A percentile compares a stretch with the other conserved stretches of the same genome.
Evolutionary conservation across 2,329 filamentous ascomycete species (phyloP).

Genomic region (Fusarium palustre): DNA sequence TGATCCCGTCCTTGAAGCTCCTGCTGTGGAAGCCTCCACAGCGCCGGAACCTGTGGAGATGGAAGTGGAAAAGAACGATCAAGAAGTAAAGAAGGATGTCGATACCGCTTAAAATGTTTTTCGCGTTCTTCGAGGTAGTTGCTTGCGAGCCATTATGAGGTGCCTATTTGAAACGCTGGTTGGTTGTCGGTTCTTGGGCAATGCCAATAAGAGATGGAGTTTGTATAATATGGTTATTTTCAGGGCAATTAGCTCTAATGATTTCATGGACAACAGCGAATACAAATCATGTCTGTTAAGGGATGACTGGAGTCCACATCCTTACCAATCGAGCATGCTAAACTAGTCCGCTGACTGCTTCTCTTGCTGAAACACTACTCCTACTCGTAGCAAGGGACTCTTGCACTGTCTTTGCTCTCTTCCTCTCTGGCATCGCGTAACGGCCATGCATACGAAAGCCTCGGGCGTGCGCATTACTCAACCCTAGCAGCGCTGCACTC

Average conservation of each 20-base stretch:
- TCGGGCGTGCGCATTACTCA: slow-evolving; percentile 64
- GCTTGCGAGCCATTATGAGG: neutral
- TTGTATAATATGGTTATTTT: slow-evolving; percentile 31
- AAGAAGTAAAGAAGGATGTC: slow-evolving; percentile 14
- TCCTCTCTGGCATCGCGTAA: slow-evolving; percentile 50
- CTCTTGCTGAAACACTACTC: slow-evolving; percentile 1
- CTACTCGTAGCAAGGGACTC: neutral
- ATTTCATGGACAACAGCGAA: slow-evolving; percentile 27
- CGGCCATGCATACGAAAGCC: slow-evolving; percentile 65
- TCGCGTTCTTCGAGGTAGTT: neutral
- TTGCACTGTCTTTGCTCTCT: neutral
- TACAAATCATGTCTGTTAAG: slow-evolving; percentile 7
- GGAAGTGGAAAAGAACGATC: slow-evolving; percentile 24
- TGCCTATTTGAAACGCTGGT: no score
- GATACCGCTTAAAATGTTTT: neutral
- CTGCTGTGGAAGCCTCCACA: neutral
- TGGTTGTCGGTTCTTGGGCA: neutral
- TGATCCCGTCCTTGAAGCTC: slow-evolving; percentile 27
- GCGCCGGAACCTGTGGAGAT: slow-evolving; percentile 3
- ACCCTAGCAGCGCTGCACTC: slow-evolving; percentile 64
- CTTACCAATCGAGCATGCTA: neutral
- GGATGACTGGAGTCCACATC: neutral
- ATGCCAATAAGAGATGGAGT: slow-evolving; percentile 23
- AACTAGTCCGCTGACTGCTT: neutral
- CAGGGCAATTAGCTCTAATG: slow-evolving; percentile 23